These are phyloP conservation scores for Myxozyma geophila DNA, from an alignment of 805 yeast species.

Conservation along the genomic window DNA sequence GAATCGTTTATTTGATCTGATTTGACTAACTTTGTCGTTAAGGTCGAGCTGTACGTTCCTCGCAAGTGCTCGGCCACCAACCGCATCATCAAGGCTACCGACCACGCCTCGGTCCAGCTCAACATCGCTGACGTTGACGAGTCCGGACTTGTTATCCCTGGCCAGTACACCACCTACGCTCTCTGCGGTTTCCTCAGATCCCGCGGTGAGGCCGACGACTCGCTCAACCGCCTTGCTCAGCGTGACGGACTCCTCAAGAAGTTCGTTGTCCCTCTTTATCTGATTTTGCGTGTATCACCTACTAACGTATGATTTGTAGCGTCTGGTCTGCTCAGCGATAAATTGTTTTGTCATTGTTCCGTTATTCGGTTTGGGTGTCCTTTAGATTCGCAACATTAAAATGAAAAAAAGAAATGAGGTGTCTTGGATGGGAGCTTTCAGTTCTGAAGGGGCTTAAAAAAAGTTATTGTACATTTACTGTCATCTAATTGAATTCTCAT, in stretches of 20 bases:
- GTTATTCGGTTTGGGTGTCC: background rate
- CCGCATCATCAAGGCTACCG: constrained; percentile 99
- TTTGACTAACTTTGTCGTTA: constrained; percentile 39
- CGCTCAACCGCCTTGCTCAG: constrained; percentile 98
- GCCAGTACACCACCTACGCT: constrained; percentile 92
- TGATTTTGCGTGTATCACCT: constrained; percentile 47
- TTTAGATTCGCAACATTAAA: background rate
- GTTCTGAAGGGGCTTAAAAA: constrained; percentile 6
- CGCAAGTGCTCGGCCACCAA: constrained; percentile 99
- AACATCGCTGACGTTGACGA: constrained; percentile 98
- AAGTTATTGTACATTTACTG: constrained; percentile 15
- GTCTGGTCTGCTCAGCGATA: constrained; percentile 43
- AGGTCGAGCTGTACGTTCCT: constrained; percentile 99
- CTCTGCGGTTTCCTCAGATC: constrained; percentile 96
- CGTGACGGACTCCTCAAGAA: constrained; percentile 96
- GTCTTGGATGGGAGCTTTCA: constrained; percentile 4
- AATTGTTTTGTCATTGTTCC: constrained; percentile 8
- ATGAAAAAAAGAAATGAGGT: background rate
- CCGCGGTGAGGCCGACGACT: constrained; percentile 99
- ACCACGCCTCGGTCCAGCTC: constrained; percentile 98
- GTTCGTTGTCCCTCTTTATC: constrained; percentile 63
- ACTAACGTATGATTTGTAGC: constrained; percentile 11
- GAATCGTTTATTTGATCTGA: background rate
- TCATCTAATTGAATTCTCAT: constrained; percentile 15
- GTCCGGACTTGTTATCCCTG: constrained; percentile 92